Evolutionary conservation across 768 basidiomycete genomes (phyloP).

Genomic region (Leccinum boreale): DNA sequence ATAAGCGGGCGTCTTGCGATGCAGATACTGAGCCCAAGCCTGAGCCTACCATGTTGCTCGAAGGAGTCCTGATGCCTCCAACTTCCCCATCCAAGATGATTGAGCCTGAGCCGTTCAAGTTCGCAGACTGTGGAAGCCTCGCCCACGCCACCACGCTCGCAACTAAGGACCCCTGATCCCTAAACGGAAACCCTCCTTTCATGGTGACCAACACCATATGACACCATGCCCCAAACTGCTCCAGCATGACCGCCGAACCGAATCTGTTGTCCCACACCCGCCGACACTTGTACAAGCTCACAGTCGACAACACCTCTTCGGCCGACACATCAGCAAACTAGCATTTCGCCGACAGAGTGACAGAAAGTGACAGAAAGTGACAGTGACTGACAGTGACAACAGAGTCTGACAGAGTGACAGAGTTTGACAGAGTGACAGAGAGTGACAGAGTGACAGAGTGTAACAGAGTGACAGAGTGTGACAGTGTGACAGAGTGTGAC

Average conservation of each 20-base stretch:
- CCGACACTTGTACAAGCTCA: constrained; percentile 67
- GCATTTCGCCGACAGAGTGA: too few relatives aligned
- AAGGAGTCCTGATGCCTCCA: constrained; percentile 17
- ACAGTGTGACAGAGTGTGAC: too few relatives aligned
- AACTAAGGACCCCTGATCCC: constrained; percentile 82
- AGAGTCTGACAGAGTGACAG: too few relatives aligned
- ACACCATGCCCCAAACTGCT: constrained; percentile 74
- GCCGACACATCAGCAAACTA: too few relatives aligned
- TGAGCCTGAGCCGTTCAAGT: constrained; percentile 1
- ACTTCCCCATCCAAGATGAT: constrained; percentile 39
- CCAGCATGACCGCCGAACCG: constrained; percentile 63
- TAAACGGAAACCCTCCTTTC: constrained; percentile 85
- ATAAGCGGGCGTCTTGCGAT: constrained; percentile 37
- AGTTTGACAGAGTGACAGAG: too few relatives aligned
- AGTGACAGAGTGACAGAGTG: too few relatives aligned
- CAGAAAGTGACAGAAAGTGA: too few relatives aligned
- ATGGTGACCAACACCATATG: constrained; percentile 68
- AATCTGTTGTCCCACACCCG: constrained; percentile 87
- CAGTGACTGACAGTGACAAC: too few relatives aligned
- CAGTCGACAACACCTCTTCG: constrained; percentile 78
- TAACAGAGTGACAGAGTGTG: too few relatives aligned
- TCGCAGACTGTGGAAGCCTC: constrained; percentile 32
- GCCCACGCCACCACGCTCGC: constrained; percentile 72
- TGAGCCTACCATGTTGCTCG: constrained; percentile 24
- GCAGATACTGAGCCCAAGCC: constrained; percentile 1